These are phyloP conservation scores for Blastobotrys mokoenaii DNA, from an alignment of 805 yeast species.

Conservation along the genomic window DNA sequence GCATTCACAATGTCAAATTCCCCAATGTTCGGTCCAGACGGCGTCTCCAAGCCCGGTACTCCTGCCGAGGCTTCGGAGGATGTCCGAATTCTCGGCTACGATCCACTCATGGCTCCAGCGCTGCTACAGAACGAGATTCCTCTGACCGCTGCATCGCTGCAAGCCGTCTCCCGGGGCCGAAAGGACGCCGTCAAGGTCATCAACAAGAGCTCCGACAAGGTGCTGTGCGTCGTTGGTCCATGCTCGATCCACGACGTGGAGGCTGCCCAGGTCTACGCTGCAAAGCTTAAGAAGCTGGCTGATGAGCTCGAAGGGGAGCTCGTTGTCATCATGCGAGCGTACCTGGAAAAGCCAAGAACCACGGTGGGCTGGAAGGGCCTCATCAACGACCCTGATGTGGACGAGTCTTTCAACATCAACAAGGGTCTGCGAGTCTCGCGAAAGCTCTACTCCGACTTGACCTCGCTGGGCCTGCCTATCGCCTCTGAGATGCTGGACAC, in stretches of 20 bases:
- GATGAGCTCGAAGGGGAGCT: constrained; percentile 69
- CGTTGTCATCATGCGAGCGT: constrained; percentile 90
- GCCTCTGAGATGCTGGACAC: constrained; percentile 98
- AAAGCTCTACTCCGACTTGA: constrained; percentile 73
- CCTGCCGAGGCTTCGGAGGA: constrained; percentile 61
- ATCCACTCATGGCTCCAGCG: constrained; percentile 91
- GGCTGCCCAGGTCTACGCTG: constrained; percentile 84
- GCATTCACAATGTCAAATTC: not conserved
- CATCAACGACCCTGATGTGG: constrained; percentile 92
- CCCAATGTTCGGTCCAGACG: constrained; percentile 30
- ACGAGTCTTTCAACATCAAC: constrained; percentile 88
- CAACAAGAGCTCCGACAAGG: constrained; percentile 69
- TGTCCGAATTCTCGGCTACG: constrained; percentile 65
- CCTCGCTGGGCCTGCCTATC: constrained; percentile 75
- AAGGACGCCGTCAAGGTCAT: constrained; percentile 68
- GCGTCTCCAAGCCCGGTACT: constrained; percentile 27
- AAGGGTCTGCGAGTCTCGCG: constrained; percentile 87
- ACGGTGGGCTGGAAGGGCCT: constrained; percentile 99
- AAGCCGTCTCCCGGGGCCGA: constrained; percentile 70
- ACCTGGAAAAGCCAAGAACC: constrained; percentile 96
- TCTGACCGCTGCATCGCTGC: constrained; percentile 44
- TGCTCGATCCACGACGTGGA: constrained; percentile 91
- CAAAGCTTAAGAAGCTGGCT: constrained; percentile 53
- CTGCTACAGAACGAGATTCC: constrained; percentile 80
- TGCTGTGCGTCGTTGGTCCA: constrained; percentile 87